Base-by-base conservation (phyloP, 306 rosid genomes). In the Ziziphus jujuba region DNA sequence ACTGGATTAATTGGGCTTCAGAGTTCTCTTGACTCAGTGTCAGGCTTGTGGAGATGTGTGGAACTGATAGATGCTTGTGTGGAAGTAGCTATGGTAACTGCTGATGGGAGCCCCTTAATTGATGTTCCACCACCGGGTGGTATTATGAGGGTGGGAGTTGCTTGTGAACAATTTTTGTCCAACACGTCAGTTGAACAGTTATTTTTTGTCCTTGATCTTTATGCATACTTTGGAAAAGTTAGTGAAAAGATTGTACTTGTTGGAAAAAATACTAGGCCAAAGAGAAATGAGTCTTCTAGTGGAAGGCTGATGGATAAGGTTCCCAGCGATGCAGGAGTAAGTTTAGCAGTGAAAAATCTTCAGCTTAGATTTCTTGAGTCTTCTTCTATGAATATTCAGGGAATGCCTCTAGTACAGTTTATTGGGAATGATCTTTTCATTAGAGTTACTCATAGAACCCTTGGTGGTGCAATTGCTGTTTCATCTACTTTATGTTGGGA, bases 41-140 rank as follows among this genome's bases (percentile, higher is more conserved):
- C 79, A 73, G 92, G 85, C 77, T 80, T 74, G 83, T 92, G 87
- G 95, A 89, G 87, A 85, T 89, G 96, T 81, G 95, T 89, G 66
- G 98, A 92, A 75, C 81, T 92, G 74, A 78, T 77, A 79, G 95
- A 87, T 66, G 84, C 80, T 75, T 78, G 91, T 66, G 59, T 89
- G 73, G 98, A 92, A 77, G 95, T 89, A 76, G 92, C 91, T 65
- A 87, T 92, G 98, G 91, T 77, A 76, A 92, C 98, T 68, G 95
- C 86, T 72, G 98, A 92, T 82, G 96, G 98, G 53, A 85, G 82
- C 67, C 87, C 95, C 12, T 81, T 92, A 72, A 82, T 81, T 64
- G 49, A 73, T 56, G 76, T 89, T 81, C 98, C 96, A 69, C 98
- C 98, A 56, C 91, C 96, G 5, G 88, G 96, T 67, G 98, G 97